Base-by-base conservation (phyloP, 495 filamentous ascomycete species). In the Diplogelasinospora grovesii region DNA sequence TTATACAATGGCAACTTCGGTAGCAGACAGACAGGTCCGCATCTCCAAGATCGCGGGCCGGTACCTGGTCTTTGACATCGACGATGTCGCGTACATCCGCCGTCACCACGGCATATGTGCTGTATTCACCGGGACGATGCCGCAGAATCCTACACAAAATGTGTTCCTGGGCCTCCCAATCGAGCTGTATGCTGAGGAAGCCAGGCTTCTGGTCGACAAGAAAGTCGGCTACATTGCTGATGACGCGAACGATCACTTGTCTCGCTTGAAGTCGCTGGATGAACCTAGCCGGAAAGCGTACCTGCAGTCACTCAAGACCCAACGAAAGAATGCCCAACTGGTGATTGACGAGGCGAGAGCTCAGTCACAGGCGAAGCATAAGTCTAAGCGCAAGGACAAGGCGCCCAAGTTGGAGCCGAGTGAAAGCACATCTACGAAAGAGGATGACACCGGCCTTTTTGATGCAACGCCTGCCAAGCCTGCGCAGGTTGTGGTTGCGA, bases 111-210 rank as follows among this genome's bases (percentile, higher is more conserved):
- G 88, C 59, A 93, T 95, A 53, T 86, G 85, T 52, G 88, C 89
- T 36, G 85, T 92, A 16, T 67, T 96, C 33, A 82, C 83, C 32
- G 92, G 92, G 28, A 85, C 83, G 3, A 78, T 96, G 27, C 88
- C 93, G 2, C 92, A 95, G 63, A 77, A 83, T 28, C 88, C 90
- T 5, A 86, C 90, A 50, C 92, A 98, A 61, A 98, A 96, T 69
- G 73, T 95, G 36, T 96, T 97, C 58, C 73, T 89, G 42, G 86
- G 92, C 14, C 61, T 97, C 24, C 92, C 92, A 1, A 53, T 96
- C 25, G 82, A 95, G 65, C 67, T 98, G 27, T 86, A 90, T 74
- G 81, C 85, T 1, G 92, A 97, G 59, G 92, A 98, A 66, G 89
- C 81, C 3, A 74, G 78, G 40, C 56, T 95, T 40, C 74, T 98